Evolutionary conservation across 805 yeast genomes (phyloP), one percentile per base, ranked within the genome.

Genomic region (Starmerella khaoyaiensis): DNA sequence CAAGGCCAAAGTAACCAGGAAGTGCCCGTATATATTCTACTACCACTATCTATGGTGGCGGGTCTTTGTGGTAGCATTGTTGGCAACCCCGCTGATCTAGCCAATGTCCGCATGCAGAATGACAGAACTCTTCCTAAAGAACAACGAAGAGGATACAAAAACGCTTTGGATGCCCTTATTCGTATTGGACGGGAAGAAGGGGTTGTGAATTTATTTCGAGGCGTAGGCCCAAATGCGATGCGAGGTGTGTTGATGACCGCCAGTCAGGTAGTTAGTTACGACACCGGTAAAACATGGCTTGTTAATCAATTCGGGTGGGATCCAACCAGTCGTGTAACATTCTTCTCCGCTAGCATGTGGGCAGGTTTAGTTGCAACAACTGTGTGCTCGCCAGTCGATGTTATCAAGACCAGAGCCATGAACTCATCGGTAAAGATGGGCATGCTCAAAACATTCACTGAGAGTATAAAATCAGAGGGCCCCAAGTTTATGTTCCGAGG

Each of bases 281-380:
- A 82, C 55, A 65, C 76, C 24, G 75, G 80, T 21, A 82, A 82
- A 56, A 58, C 62, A 12, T 44, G 73, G 29, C 60, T 82, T 37
- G 79, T 80, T 14, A 59, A 62, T 3, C 48, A 53, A 4, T 37
- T 72, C 2, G 55, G 61, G 4, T 57, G 75, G 59, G 75, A 78
- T 51, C 72, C 80, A 28, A 59, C 68, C 15, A 68, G 74, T 36
- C 71, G 73, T 46, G 50, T 74, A 0, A 81, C 94, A 3, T 93
- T 82, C 57, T 81, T 82, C 52, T 55, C 74, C 23, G 81, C 94
- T 0, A 76, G 87, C 4, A 62, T 82, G 43, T 52, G 78, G 45
- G 93, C 94, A 1, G 94, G 94, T 14, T 61, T 82, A 24, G 82
- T 82, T 4, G 94, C 94, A 5, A 82, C 94, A 0, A 83, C 94